Evolutionary conservation across 306 rosid species (phyloP).

Genomic region (Spatholobus suberectus): DNA sequence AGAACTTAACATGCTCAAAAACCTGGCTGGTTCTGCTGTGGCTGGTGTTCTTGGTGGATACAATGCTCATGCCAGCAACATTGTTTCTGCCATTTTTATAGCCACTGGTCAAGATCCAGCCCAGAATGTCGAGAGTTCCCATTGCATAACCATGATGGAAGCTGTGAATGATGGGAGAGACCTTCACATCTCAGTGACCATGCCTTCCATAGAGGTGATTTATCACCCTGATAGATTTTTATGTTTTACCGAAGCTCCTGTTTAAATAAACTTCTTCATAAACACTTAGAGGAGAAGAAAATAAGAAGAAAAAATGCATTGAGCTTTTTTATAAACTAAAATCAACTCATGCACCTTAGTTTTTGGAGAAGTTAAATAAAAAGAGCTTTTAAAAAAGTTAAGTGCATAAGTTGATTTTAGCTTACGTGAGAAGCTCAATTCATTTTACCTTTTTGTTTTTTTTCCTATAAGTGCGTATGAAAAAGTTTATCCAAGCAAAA

Average conservation of each 20-base stretch:
- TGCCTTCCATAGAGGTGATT: slow-evolving; percentile 72
- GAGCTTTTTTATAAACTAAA: not conserved
- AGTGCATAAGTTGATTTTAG: not conserved
- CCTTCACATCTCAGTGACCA: slow-evolving; percentile 68
- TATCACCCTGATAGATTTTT: not conserved
- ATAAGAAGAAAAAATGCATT: not conserved
- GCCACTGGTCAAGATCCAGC: slow-evolving; percentile 88
- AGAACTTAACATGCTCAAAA: slow-evolving; percentile 72
- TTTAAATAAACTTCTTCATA: not conserved
- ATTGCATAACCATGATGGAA: slow-evolving; percentile 73
- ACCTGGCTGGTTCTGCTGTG: slow-evolving; percentile 67
- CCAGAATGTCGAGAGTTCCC: slow-evolving; percentile 74
- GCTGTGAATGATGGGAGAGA: slow-evolving; percentile 61
- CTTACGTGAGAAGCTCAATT: not conserved
- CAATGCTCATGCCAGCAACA: slow-evolving; percentile 78
- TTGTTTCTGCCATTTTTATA: slow-evolving; percentile 67
- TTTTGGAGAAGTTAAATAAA: not conserved
- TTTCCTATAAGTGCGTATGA: not conserved
- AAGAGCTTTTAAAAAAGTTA: not conserved
- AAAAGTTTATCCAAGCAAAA: not conserved
- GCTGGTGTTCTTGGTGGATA: slow-evolving; percentile 72
- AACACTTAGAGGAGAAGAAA: not conserved
- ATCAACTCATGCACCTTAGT: not conserved
- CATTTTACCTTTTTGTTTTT: not conserved
- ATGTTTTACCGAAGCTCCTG: not conserved